Conservation (phyloP, 257 asterid species). For the Ophiorrhiza pumila region DNA sequence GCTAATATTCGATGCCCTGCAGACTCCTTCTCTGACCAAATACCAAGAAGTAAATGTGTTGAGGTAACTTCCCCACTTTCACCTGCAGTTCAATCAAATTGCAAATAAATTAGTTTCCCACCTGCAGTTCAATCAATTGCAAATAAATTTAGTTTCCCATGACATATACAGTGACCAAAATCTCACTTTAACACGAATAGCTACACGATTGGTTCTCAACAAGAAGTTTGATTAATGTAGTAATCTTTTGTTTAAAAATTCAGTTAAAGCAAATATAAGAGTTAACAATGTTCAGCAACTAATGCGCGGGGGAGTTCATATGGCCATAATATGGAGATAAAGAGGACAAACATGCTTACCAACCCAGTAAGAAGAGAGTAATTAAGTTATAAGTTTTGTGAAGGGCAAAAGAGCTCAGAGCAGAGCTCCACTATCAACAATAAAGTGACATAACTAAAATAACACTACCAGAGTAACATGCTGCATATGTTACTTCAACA, state of each 20-base stretch:
- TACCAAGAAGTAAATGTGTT: constrained; percentile 68
- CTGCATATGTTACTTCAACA: not conserved
- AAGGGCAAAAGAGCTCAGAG: not conserved
- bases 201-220: not conserved
- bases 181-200: not conserved
- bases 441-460: not conserved
- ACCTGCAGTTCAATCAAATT: constrained; percentile 39
- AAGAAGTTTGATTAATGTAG: not conserved
- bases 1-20: constrained; percentile 75
- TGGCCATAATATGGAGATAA: not conserved
- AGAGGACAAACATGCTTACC: no score
- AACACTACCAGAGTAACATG: not conserved
- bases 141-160: not conserved
- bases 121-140: constrained; percentile 38
- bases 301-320: not conserved
- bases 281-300: not conserved
- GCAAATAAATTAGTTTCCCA: constrained; percentile 17
- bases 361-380: no score
- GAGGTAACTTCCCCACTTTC: constrained; percentile 77
- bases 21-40: constrained; percentile 75
- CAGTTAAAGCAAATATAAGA: not conserved
- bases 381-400: not conserved
- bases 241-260: not conserved
- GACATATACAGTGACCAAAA: not conserved
- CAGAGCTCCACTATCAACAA: not conserved